Evolutionary conservation across 192 early-diverging fungal species (phyloP).

Genomic region (Entomortierella beljakovae): DNA sequence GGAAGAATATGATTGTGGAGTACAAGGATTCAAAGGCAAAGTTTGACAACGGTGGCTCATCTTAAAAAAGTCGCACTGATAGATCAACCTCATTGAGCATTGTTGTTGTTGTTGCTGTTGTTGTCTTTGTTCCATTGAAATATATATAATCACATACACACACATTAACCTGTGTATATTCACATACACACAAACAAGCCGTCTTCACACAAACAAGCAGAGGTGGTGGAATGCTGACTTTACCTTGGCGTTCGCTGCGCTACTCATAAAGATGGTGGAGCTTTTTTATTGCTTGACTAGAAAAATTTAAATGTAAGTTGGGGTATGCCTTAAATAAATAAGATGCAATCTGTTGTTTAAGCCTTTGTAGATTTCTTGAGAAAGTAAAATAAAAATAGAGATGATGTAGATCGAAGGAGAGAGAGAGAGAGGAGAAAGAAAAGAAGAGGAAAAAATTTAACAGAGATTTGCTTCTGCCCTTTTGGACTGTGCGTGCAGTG

Average conservation of each 20-base stretch:
- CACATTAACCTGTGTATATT: no score
- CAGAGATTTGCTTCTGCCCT: not conserved
- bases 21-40: no score
- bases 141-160: no score
- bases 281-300: conserved; percentile 2
- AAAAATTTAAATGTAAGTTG: not conserved
- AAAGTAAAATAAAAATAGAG: not conserved
- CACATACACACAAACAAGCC: no score
- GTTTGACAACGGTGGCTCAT: no score
- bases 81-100: no score
- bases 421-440: conserved; percentile 5
- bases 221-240: not conserved
- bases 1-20: no score
- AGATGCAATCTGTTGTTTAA: not conserved
- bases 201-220: not conserved
- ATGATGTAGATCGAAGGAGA: conserved; percentile 5
- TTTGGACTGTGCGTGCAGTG: conserved; percentile 15
- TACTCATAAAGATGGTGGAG: conserved; percentile 55
- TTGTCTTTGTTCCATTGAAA: no score
- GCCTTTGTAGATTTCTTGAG: not conserved
- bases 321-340: not conserved
- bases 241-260: conserved; percentile 57
- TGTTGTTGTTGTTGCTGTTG: no score
- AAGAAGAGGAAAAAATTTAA: not conserved
- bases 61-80: no score